Conservation (phyloP, 2,329 filamentous ascomycete species). For the Lasiodiplodia theobromae region DNA sequence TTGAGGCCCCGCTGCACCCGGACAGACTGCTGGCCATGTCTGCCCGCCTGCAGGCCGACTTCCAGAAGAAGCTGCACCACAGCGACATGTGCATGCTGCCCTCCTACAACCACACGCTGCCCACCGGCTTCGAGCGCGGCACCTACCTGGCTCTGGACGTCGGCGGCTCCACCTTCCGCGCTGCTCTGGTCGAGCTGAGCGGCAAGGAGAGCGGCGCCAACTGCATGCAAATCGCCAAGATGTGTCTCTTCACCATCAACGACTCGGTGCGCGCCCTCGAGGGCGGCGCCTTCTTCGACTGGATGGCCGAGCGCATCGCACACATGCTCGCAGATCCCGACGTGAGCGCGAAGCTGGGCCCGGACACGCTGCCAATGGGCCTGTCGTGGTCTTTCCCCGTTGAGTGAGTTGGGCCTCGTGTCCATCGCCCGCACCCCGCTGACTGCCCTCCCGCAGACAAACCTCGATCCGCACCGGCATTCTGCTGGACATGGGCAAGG, state of each 20-base stretch:
- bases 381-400: slow-evolving; percentile 73
- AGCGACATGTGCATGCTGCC: slow-evolving; percentile 70
- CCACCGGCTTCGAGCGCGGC: slow-evolving; percentile 65
- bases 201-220: slow-evolving; percentile 51
- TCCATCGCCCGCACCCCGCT: neutral
- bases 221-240: slow-evolving; percentile 61
- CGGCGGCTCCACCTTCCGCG: slow-evolving; percentile 70
- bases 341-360: slow-evolving; percentile 34
- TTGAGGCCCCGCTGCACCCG: slow-evolving; percentile 53
- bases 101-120: slow-evolving; percentile 68
- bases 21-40: slow-evolving; percentile 54
- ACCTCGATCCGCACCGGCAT: slow-evolving; percentile 65
- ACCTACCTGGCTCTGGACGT: slow-evolving; percentile 69
- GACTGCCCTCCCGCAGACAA: slow-evolving; percentile 49
- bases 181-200: slow-evolving; percentile 65
- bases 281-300: slow-evolving; percentile 68
- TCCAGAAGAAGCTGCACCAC: slow-evolving; percentile 60
- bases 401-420: slow-evolving; percentile 50
- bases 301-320: slow-evolving; percentile 68
- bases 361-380: slow-evolving; percentile 60
- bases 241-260: slow-evolving; percentile 64
- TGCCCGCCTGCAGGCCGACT: slow-evolving; percentile 56
- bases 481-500: slow-evolving; percentile 70
- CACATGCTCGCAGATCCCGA: slow-evolving; percentile 56
- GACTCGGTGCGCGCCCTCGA: slow-evolving; percentile 61